Evolutionary conservation across 2,329 filamentous ascomycete species (phyloP).

Genomic region (Cadophora malorum): DNA sequence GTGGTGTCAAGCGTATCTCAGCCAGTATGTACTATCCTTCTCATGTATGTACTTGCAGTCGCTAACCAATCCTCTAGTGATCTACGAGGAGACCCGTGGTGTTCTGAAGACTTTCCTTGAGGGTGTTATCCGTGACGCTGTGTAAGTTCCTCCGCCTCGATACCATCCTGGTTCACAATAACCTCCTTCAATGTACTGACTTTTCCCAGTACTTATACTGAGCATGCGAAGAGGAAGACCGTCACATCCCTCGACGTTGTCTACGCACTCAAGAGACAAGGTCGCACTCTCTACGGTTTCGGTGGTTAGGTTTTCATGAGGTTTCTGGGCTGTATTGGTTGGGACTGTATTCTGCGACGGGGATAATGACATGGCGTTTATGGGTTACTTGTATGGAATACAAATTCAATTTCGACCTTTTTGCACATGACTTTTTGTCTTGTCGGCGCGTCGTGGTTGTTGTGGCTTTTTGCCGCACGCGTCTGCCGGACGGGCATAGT

Average conservation of each 20-base stretch:
- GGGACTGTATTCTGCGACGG: slow-evolving; percentile 27
- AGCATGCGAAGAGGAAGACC: slow-evolving; percentile 53
- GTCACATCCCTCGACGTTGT: slow-evolving; percentile 71
- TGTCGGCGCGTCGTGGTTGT: neutral
- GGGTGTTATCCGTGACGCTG: slow-evolving; percentile 70
- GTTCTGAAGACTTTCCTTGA: slow-evolving; percentile 86
- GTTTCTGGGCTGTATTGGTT: slow-evolving; percentile 28
- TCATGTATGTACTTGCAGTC: slow-evolving; percentile 64
- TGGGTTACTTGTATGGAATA: slow-evolving; percentile 26
- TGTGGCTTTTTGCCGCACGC: neutral
- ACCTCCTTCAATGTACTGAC: no score
- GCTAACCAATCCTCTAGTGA: slow-evolving; percentile 71
- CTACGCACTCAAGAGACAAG: slow-evolving; percentile 71
- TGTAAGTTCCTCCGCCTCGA: no score
- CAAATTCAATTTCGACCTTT: slow-evolving; percentile 20
- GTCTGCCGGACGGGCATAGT: no score
- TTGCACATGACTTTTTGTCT: neutral
- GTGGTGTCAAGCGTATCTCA: slow-evolving; percentile 99
- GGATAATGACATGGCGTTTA: slow-evolving; percentile 27
- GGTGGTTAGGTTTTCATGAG: slow-evolving; percentile 35
- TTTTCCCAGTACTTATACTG: no score
- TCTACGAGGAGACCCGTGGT: slow-evolving; percentile 83
- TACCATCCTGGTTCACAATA: no score
- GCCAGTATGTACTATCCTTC: slow-evolving; percentile 64
- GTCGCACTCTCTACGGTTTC: slow-evolving; percentile 72